Conservation (phyloP, 1,284 basidiomycete genomes). For the Singerocomus inundabilis region DNA sequence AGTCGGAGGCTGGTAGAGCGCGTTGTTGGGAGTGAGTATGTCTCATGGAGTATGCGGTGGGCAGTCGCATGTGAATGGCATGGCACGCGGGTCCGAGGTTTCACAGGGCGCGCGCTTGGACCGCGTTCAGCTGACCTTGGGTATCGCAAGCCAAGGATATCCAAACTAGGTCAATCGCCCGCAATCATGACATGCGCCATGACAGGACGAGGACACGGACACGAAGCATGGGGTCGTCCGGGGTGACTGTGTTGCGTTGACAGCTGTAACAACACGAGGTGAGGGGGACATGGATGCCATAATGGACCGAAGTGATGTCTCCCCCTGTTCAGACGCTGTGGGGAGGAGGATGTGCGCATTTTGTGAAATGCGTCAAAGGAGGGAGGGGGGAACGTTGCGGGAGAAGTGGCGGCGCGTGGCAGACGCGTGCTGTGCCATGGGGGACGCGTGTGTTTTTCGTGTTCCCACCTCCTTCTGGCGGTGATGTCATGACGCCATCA, state of each 20-base stretch:
- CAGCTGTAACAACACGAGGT: not conserved
- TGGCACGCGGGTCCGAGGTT: constrained; percentile 16
- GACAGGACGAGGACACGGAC: constrained; percentile 6
- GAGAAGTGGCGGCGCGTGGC: constrained; percentile 15
- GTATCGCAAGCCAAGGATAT: not conserved
- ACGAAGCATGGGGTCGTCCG: constrained; percentile 12
- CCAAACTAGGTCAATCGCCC: not conserved
- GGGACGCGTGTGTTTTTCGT: constrained; percentile 23
- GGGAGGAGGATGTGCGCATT: not conserved
- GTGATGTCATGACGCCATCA: constrained; percentile 23
- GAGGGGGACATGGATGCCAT: not conserved
- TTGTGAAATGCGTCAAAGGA: constrained; percentile 1
- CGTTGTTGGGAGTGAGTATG: not conserved
- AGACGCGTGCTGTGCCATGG: constrained; percentile 32
- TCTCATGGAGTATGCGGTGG: constrained; percentile 6
- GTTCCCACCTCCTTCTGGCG: constrained; percentile 2
- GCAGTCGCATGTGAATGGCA: constrained; percentile 9
- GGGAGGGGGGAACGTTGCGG: constrained; percentile 9
- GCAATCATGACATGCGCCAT: not conserved
- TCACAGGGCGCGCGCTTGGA: constrained; percentile 1
- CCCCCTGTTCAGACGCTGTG: constrained; percentile 10
- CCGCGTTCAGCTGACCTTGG: constrained; percentile 1
- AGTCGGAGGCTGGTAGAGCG: too few species aligned
- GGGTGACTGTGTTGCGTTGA: constrained; percentile 5
- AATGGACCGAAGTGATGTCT: not conserved